Base-by-base conservation (phyloP, 1,139 yeast species). In the Pichia sp. region DNA sequence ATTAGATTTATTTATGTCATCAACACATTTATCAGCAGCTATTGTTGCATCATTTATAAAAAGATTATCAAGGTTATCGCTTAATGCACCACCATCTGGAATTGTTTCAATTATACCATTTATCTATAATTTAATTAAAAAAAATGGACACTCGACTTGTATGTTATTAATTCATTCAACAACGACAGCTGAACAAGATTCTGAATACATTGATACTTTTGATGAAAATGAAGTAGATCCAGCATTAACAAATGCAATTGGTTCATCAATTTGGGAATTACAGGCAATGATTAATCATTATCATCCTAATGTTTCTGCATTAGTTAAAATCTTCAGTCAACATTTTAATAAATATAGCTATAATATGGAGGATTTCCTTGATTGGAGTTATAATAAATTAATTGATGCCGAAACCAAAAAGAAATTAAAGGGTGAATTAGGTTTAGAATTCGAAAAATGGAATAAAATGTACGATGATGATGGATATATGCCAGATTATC, bases 301-400 rank as follows among this genome's bases (percentile, higher is more conserved):
- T 60, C 97, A 92, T 64, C 97, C 98, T 10, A 92, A 92, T 58
- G 87, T 94, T 23, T 92, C 97, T 2, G 85, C 97, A 0, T 70
- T 92, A 56, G 97, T 97, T 11, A 82, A 80, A 60, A 86, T 92
- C 35, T 84, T 86, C 61, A 74, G 80, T 24, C 97, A 92, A 62
- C 97, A 96, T 4, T 90, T 92, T 67, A 78, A 82, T 59, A 94
- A 92, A 63, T 82, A 85, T 48, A 76, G 76, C 55, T 92, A 94
- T 63, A 85, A 86, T 59, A 71, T 92, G 71, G 98, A 92, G 61
- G 98, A 92, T 63, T 92, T 92, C 67, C 68, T 92, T 59, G 96
- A 90, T 63, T 92, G 96, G 87, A 81, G 83, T 46, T 92, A 90
- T 60, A 70, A 73, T 45, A 74, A 89, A 10, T 71, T 92, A 51